These are phyloP conservation scores for Phaffia rhodozyma DNA, from an alignment of 1,284 basidiomycete species.

Conservation along the genomic window DNA sequence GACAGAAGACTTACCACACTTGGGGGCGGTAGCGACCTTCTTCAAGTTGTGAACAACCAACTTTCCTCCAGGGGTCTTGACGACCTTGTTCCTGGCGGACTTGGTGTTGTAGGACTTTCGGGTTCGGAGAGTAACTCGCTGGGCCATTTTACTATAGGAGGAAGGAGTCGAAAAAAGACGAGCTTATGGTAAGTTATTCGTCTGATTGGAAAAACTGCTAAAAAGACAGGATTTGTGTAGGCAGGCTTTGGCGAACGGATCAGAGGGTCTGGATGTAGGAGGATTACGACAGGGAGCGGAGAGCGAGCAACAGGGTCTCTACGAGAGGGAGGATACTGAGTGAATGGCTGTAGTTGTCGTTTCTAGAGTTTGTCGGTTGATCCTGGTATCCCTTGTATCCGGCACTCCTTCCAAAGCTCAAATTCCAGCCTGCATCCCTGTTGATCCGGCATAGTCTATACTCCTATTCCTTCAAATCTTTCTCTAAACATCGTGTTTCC, in stretches of 20 bases:
- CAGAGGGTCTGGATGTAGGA: not conserved
- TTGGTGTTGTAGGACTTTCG: constrained; percentile 98
- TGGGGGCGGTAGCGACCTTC: constrained; percentile 53
- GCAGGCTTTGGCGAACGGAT: not conserved
- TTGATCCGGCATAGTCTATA: too few relatives aligned
- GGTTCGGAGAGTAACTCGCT: constrained; percentile 99
- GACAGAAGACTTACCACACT: constrained; percentile 48
- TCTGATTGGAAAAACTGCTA: not conserved
- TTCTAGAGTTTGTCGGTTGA: too few relatives aligned
- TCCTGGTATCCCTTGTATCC: too few relatives aligned
- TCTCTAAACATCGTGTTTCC: too few relatives aligned
- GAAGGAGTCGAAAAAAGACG: constrained; percentile 5
- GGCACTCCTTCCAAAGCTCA: too few relatives aligned
- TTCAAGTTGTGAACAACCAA: constrained; percentile 40
- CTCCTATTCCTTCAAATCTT: too few relatives aligned
- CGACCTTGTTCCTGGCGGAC: constrained; percentile 85
- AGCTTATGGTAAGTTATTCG: constrained; percentile 1
- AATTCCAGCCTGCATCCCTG: too few relatives aligned
- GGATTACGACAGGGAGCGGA: too few relatives aligned
- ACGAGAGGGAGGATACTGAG: too few relatives aligned
- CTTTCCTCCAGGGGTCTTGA: constrained; percentile 73
- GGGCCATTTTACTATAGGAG: constrained; percentile 57
- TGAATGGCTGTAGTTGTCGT: too few relatives aligned
- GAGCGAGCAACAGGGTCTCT: too few relatives aligned
- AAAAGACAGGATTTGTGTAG: not conserved